Evolutionary conservation across 2,329 filamentous ascomycete genomes (phyloP).

Genomic region (Epicoccum nigrum): DNA sequence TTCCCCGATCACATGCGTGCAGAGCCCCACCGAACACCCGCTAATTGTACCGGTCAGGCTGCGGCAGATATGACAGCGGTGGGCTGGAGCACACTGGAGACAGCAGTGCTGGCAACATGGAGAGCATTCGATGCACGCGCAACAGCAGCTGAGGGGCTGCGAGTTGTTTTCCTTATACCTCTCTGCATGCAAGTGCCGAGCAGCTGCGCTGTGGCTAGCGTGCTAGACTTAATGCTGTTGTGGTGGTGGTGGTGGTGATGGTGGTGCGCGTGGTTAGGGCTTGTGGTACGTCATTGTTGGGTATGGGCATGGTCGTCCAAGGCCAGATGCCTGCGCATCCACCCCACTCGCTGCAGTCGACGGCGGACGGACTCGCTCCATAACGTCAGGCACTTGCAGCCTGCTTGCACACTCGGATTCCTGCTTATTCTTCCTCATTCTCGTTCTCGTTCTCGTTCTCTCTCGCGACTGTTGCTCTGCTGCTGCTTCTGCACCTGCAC

Average conservation of each 20-base stretch:
- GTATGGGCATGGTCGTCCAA: background rate
- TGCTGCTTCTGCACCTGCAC: too few relatives aligned
- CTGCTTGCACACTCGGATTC: constrained; percentile 5
- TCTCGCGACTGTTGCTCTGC: too few relatives aligned
- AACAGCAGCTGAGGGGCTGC: too few relatives aligned
- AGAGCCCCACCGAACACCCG: background rate
- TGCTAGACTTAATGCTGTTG: too few relatives aligned
- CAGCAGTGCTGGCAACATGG: background rate
- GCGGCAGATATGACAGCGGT: background rate
- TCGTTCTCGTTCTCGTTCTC: constrained; percentile 1
- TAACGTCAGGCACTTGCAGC: constrained; percentile 32
- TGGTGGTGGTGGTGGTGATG: background rate
- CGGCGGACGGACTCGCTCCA: constrained; percentile 27
- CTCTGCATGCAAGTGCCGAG: too few relatives aligned
- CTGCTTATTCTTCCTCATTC: constrained; percentile 2
- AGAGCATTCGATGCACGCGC: background rate
- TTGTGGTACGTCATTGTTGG: background rate
- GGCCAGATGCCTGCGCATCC: background rate
- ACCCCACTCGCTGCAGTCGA: constrained; percentile 17
- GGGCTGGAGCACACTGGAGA: background rate
- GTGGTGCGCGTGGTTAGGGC: background rate
- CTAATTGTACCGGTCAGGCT: background rate
- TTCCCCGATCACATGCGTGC: background rate
- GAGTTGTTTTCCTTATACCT: too few relatives aligned
- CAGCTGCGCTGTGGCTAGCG: too few relatives aligned